A percentile compares a stretch with the other conserved stretches of the same genome.
phyloP scores from a whole-genome alignment of 495 filamentous ascomycete genomes.

The Daldinia bambusicola region DNA sequence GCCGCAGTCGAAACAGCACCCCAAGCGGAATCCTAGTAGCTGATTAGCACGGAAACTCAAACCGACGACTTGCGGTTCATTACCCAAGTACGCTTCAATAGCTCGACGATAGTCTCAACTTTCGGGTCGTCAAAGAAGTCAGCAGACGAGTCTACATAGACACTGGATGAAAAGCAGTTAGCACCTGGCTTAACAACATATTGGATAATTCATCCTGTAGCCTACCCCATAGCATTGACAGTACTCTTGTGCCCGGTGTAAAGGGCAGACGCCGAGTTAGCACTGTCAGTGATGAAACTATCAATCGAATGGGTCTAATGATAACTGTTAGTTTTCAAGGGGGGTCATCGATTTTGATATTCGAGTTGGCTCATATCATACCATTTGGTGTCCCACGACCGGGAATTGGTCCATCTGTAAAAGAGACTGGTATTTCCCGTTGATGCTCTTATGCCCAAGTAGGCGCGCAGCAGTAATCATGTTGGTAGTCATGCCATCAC shows the following conservation, averaged over 20 bases:
- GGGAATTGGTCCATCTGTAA: constrained; percentile 78
- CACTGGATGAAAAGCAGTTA: constrained; percentile 45
- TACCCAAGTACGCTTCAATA: constrained; percentile 70
- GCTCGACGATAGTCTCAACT: constrained; percentile 79
- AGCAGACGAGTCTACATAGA: constrained; percentile 74
- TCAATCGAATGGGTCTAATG: constrained; percentile 73
- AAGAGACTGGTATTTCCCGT: constrained; percentile 75
- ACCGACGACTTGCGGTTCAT: constrained; percentile 19
- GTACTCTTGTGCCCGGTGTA: constrained; percentile 80
- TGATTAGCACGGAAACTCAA: constrained; percentile 15
- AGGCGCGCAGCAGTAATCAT: constrained; percentile 78
- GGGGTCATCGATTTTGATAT: constrained; percentile 17
- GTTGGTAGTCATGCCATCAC: constrained; percentile 82
- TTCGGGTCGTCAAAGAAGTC: constrained; percentile 78
- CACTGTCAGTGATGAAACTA: constrained; percentile 79
- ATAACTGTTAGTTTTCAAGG: constrained; percentile 7
- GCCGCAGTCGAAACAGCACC: constrained; percentile 72
- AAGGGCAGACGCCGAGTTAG: constrained; percentile 77
- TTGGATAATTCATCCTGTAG: neutral
- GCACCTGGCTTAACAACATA: neutral
- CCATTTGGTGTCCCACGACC: constrained; percentile 74
- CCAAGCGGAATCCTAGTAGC: constrained; percentile 55
- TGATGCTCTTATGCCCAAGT: constrained; percentile 77
- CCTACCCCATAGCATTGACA: constrained; percentile 73
- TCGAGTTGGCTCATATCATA: neutral